Evolutionary conservation across 2,329 filamentous ascomycete genomes (phyloP).

Genomic region (Pseudogymnoascus sp.): DNA sequence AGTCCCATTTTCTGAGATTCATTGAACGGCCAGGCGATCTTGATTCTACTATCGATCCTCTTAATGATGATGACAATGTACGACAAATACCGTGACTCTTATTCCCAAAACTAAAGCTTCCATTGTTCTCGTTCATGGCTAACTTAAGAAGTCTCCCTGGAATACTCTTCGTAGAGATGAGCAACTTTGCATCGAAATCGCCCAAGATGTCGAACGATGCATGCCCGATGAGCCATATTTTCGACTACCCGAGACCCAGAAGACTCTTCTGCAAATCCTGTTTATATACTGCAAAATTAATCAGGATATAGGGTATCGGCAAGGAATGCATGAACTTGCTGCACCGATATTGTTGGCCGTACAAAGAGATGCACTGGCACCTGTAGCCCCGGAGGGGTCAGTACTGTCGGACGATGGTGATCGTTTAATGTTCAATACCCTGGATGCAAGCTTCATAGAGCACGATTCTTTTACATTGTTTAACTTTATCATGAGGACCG

Average conservation of each 20-base stretch:
- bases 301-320: constrained; percentile 78
- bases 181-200: constrained; percentile 74
- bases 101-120: not conserved
- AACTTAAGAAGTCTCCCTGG: constrained; percentile 72
- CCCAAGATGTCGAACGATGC: constrained; percentile 85
- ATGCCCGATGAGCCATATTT: constrained; percentile 90
- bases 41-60: constrained; percentile 65
- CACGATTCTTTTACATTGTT: constrained; percentile 88
- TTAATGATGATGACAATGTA: constrained; percentile 68
- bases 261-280: constrained; percentile 75
- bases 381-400: not conserved
- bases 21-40: constrained; percentile 80
- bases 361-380: constrained; percentile 68
- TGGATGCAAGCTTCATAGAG: constrained; percentile 70
- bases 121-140: constrained; percentile 26
- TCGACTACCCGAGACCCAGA: constrained; percentile 68
- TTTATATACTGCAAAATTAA: constrained; percentile 95
- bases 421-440: constrained; percentile 46
- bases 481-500: constrained; percentile 76
- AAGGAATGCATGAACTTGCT: constrained; percentile 95
- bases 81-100: constrained; percentile 16
- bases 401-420: constrained; percentile 13
- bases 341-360: constrained; percentile 83
- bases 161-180: constrained; percentile 79
- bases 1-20: constrained; percentile 68